Conservation (phyloP, 2,329 filamentous ascomycete species). For the Chaetomium olivaceum region DNA sequence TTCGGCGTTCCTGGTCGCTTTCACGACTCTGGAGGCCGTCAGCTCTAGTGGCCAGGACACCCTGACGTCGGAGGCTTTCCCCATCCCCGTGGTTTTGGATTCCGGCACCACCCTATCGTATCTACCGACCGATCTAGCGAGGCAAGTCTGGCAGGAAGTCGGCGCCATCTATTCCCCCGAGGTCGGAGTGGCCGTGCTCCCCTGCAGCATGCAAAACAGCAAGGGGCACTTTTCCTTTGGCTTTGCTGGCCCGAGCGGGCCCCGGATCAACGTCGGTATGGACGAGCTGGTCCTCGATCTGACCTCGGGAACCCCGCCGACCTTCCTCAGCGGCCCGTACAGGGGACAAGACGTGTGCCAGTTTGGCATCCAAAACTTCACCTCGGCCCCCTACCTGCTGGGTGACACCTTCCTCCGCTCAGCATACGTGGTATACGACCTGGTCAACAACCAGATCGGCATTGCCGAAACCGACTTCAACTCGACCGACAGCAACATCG, state of each 20-base stretch:
- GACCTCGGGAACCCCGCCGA: conserved; percentile 37
- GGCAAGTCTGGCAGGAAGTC: conserved; percentile 55
- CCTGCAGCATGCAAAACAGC: conserved; percentile 50
- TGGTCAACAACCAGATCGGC: conserved; percentile 58
- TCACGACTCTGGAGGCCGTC: conserved; percentile 50
- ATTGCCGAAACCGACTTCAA: conserved; percentile 59
- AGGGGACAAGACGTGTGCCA: conserved; percentile 51
- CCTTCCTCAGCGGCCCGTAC: conserved; percentile 46
- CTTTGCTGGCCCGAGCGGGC: conserved; percentile 51
- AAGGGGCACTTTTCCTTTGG: conserved; percentile 56
- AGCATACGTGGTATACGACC: conserved; percentile 61
- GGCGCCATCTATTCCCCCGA: conserved; percentile 50
- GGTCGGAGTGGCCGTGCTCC: conserved; percentile 47
- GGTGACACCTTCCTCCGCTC: conserved; percentile 62
- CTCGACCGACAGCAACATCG: conserved; percentile 50
- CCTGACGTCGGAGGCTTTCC: conserved; percentile 45
- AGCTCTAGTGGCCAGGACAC: conserved; percentile 53
- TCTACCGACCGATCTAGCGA: conserved; percentile 62
- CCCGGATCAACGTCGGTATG: conserved; percentile 54
- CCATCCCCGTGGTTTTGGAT: conserved; percentile 67
- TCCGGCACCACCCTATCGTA: conserved; percentile 74
- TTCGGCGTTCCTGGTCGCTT: conserved; percentile 50
- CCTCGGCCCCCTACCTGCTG: conserved; percentile 47
- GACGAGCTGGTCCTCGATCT: conserved; percentile 57
- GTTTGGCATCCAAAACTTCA: conserved; percentile 59